phyloP scores from a whole-genome alignment of 257 asterid species.

The Nicotiana benthamiana region DNA sequence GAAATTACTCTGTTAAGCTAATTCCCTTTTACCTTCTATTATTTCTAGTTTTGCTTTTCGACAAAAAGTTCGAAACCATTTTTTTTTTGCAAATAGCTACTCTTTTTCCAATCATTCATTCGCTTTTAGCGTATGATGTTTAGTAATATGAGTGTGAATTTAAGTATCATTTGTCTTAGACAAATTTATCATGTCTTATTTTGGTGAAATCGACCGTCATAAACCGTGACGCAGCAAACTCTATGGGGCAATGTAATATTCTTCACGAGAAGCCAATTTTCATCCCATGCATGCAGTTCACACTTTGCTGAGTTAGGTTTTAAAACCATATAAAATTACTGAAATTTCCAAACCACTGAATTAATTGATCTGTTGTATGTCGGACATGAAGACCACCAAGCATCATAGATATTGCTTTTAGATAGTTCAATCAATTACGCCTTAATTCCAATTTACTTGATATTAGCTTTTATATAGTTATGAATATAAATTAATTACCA shows the following conservation, averaged over 20 bases:
- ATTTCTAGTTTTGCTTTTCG: neutral
- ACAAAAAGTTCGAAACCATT: neutral
- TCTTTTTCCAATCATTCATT: neutral
- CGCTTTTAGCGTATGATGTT: neutral
- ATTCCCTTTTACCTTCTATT: neutral
- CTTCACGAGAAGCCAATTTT: neutral
- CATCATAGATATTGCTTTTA: neutral
- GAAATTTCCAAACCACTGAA: neutral
- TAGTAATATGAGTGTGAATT: too few relatives aligned
- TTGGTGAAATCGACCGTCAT: neutral
- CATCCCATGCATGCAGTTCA: neutral
- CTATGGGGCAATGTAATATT: neutral
- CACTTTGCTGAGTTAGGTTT: neutral
- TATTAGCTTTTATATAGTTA: neutral
- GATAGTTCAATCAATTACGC: neutral
- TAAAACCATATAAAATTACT: neutral
- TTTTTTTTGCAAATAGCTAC: neutral
- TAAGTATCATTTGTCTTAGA: neutral
- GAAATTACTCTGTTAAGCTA: neutral
- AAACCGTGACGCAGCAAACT: neutral
- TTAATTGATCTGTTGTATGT: neutral
- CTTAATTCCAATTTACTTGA: neutral
- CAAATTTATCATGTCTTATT: neutral
- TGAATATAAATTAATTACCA: neutral
- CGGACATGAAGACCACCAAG: neutral